Base-by-base conservation (phyloP, 148 eudicot species). In the Rhododendron simsii region DNA sequence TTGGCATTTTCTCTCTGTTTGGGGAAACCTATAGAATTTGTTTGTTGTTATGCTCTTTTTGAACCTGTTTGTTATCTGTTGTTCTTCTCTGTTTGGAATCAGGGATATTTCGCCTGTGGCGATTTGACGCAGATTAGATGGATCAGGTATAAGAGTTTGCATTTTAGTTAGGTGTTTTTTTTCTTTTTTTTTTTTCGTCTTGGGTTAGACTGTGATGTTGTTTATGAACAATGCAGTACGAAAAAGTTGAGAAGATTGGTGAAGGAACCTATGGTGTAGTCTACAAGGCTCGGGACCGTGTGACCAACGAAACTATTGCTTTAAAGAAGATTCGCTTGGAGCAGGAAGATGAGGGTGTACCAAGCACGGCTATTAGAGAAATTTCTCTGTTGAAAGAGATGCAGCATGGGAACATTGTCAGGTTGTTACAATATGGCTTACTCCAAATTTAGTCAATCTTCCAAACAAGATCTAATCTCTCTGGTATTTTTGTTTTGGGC, bases 321-420 rank as follows among this genome's bases (percentile, higher is more conserved):
- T 89, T 96, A 84, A 95, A 96, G 93, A 96, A 96, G 88, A 96
- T 96, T 73, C 90, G 98, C 13, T 83, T 96, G 87, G 99, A 96
- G 93, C 99, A 96, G 89, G 99, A 96, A 88, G 99, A 96, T 83
- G 99, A 96, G 92, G 98, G 99, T 80, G 99, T 96, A 28, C 99
- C 99, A 7, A 96, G 99, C 90, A 96, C 98, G 0, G 99, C 99
- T 21, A 96, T 96, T 50, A 93, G 99, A 89, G 99, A 96, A 87
- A 96, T 96, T 78, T 96, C 99, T 28, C 94, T 96, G n/a, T 88
- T 96, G 89, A 96, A 96, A 87, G 99, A 96, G 91, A 96, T 96
- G 99, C 94, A 95, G 81, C 99, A 96, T 91, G 95, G 89, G 23
- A 96, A 95, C 88, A 94, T 96, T 90, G 99, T 96, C 74, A 94